Percentiles rank a stretch among this genome's conserved stretches.
Evolutionary conservation across 1,284 basidiomycete genomes (phyloP).

Genomic region (Ceratobasidium sp.): DNA sequence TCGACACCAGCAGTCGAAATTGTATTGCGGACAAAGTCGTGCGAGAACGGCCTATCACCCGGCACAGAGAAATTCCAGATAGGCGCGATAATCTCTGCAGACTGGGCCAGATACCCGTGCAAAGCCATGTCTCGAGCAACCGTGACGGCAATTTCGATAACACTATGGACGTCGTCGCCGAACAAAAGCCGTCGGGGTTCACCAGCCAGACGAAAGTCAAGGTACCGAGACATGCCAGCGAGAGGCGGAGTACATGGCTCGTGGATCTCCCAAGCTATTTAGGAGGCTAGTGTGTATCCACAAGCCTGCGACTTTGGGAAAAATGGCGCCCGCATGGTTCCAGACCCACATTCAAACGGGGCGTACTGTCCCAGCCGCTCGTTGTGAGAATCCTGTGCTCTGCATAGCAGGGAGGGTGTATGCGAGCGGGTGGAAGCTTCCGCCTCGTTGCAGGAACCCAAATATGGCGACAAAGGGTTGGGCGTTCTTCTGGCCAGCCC

Average conservation of each 20-base stretch:
- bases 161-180: slow-evolving; percentile 17
- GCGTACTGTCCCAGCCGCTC: neutral
- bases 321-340: slow-evolving; percentile 2
- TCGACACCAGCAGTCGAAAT: slow-evolving; percentile 6
- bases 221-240: slow-evolving; percentile 9
- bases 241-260: neutral
- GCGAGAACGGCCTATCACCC: neutral
- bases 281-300: neutral
- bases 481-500: neutral
- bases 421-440: neutral
- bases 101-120: slow-evolving; percentile 17
- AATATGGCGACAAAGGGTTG: slow-evolving; percentile 22
- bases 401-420: neutral
- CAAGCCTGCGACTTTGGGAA: slow-evolving; percentile 9
- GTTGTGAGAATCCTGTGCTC: neutral
- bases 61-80: slow-evolving; percentile 16
- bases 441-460: neutral
- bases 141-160: slow-evolving; percentile 9
- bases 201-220: slow-evolving; percentile 2
- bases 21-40: slow-evolving; percentile 30
- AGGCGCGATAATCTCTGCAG: slow-evolving; percentile 18
- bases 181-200: slow-evolving; percentile 9
- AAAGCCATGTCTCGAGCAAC: slow-evolving; percentile 32
- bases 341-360: neutral
- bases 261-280: slow-evolving; percentile 2